Evolutionary conservation across 176 grass and related monocot species (phyloP).

Genomic region (Poa annua): DNA sequence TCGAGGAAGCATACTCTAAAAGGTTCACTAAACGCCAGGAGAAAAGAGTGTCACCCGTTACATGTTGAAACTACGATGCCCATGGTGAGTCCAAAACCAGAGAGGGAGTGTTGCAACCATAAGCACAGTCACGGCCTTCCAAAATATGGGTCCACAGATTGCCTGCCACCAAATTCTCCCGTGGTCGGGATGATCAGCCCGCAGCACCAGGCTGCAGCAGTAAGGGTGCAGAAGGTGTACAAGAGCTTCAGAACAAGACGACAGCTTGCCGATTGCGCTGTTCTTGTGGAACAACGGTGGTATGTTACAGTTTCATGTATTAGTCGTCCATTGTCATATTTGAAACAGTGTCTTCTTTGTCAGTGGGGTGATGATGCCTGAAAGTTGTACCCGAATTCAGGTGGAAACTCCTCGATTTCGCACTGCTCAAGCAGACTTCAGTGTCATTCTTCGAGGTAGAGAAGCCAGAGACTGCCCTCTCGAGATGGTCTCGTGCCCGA

Average conservation of each 20-base stretch:
- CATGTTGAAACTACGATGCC: constrained; percentile 52
- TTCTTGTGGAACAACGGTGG: constrained; percentile 91
- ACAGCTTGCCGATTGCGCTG: constrained; percentile 87
- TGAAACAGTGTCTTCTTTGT: not conserved
- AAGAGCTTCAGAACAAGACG: constrained; percentile 90
- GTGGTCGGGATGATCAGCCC: constrained; percentile 59
- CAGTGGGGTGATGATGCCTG: not conserved
- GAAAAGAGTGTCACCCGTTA: constrained; percentile 50
- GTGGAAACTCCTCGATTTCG: constrained; percentile 93
- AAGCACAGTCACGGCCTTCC: constrained; percentile 32
- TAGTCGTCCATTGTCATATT: constrained; percentile 16
- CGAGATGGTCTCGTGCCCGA: constrained; percentile 87
- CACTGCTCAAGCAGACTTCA: constrained; percentile 75
- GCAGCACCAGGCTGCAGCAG: constrained; percentile 67
- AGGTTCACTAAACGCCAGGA: constrained; percentile 67
- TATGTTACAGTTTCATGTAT: constrained; percentile 45
- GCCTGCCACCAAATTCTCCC: constrained; percentile 42
- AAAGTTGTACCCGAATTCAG: constrained; percentile 45
- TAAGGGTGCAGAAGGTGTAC: constrained; percentile 85
- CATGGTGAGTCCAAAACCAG: constrained; percentile 48
- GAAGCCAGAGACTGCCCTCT: constrained; percentile 70
- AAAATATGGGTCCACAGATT: constrained; percentile 48
- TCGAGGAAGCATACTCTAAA: constrained; percentile 45
- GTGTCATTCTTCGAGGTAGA: constrained; percentile 83
- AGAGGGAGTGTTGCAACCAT: constrained; percentile 35